These are phyloP conservation scores for Melaleuca quinquenervia DNA, from an alignment of 345 rosid genomes.

Conservation along the genomic window DNA sequence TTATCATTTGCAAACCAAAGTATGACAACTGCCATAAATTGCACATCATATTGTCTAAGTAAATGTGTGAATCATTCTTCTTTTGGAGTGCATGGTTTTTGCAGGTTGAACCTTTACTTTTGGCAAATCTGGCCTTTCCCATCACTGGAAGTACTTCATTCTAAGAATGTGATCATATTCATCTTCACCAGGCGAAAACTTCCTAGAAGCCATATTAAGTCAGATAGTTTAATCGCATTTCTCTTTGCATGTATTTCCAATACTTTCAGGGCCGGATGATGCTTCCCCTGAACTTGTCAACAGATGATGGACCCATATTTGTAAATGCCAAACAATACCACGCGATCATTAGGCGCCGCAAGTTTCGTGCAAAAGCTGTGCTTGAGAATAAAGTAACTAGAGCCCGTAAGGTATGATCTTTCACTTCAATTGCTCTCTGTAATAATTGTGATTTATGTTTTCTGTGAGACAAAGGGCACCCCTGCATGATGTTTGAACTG, in stretches of 20 bases:
- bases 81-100: background rate
- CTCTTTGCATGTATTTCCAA: background rate
- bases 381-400: slow-evolving; percentile 36
- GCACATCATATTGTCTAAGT: background rate
- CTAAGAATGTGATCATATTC: background rate
- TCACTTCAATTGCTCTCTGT: background rate
- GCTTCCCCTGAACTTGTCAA: slow-evolving; percentile 66
- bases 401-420: slow-evolving; percentile 53
- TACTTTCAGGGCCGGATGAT: slow-evolving; percentile 55
- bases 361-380: slow-evolving; percentile 84
- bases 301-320: slow-evolving; percentile 73
- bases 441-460: background rate
- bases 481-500: background rate
- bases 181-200: background rate
- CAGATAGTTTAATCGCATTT: too few species aligned
- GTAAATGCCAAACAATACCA: slow-evolving; percentile 97
- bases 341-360: slow-evolving; percentile 83
- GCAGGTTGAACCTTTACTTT: background rate
- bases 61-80: background rate
- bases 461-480: background rate
- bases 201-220: background rate
- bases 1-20: background rate
- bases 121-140: background rate
- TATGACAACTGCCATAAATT: background rate
- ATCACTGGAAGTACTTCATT: background rate